Base-by-base conservation (phyloP, 108 stramenopile species). In the Asterionellopsis glacialis region DNA sequence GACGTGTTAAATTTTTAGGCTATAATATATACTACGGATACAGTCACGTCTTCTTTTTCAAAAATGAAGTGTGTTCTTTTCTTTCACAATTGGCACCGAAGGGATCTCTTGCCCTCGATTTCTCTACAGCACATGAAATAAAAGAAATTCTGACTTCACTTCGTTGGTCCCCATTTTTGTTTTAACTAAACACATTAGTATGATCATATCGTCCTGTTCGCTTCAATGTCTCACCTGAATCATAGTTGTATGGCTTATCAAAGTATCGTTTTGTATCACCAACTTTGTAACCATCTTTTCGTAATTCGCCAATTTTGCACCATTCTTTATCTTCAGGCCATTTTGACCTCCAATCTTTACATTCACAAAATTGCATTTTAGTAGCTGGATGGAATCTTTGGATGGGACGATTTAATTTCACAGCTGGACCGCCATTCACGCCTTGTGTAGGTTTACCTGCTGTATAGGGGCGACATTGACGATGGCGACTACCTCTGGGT, bases 211-310 rank as follows among this genome's bases (percentile, higher is more conserved):
- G 47, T 19, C 16, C 19, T 21, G 16, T 16, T 48, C 19, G 16
- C 9, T 48, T 24, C 19, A 53, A 53, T 9, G 5, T 24, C 2
- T 22, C 21, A 15, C 52, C 52, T 25, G 19, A 5, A 21, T 70
- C 55, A 67, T 70, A 77, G 48, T 77, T 77, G 76, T 77, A 77
- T 5, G 63, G 65, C 5, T 67, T 45, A 0, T 71, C 47, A 55
- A 49, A 77, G 41, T 68, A 72, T 3, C 76, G 33, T 33, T 33
- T 63, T 25, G 54, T 47, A n/a, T 60, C 11, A 12, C 60, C 58
- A 15, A 61, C 27, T 1, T 61, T 40, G n/a, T 55, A 58, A n/a
- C 26, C 33, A 33, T 33, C 33, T 7, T 33, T 33, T 2, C 7
- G 7, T 33, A 33, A 33, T 33, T 33, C 33, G 7, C 33, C 33